Conservation (phyloP, 208 protist species). For the Kentomonas sorsogonicus region DNA sequence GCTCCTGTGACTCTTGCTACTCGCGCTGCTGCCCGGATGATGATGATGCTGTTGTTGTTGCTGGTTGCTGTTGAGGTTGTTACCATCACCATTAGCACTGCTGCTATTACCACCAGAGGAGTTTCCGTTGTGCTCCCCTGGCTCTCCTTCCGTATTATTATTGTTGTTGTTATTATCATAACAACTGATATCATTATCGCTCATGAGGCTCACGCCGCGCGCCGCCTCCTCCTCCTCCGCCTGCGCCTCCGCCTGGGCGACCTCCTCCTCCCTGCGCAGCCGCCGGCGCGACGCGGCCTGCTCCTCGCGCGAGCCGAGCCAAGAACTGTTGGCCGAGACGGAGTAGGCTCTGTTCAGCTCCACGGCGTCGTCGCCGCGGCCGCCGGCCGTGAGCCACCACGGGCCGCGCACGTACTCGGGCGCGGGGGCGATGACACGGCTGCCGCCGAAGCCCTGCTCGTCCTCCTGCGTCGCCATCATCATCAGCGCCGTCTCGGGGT, state of each 20-base stretch:
- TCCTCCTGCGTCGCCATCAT: not conserved
- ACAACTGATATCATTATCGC: too few species aligned
- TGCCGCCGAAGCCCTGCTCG: not conserved
- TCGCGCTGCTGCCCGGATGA: too few species aligned
- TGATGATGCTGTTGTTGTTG: too few species aligned
- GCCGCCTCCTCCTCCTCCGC: not conserved
- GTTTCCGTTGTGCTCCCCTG: too few species aligned
- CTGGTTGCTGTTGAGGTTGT: too few species aligned
- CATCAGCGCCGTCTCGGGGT: not conserved
- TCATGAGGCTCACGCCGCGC: too few species aligned
- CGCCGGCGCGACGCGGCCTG: conserved; percentile 15
- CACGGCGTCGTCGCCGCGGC: conserved; percentile 65
- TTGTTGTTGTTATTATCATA: too few species aligned
- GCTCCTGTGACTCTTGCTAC: too few species aligned
- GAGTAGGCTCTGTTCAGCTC: conserved; percentile 72
- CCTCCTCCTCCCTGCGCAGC: conserved; percentile 9
- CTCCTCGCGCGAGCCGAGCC: conserved; percentile 41
- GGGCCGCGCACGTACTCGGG: conserved; percentile 23
- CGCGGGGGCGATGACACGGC: conserved; percentile 4
- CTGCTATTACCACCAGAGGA: too few species aligned
- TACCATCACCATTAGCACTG: too few species aligned
- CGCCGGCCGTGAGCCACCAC: conserved; percentile 49
- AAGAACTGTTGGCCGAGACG: conserved; percentile 47
- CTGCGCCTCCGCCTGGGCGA: not conserved
- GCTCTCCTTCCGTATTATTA: too few species aligned